These are phyloP conservation scores for Suhomyces yuchorum DNA, from an alignment of 1,139 yeast genomes.

Conservation along the genomic window DNA sequence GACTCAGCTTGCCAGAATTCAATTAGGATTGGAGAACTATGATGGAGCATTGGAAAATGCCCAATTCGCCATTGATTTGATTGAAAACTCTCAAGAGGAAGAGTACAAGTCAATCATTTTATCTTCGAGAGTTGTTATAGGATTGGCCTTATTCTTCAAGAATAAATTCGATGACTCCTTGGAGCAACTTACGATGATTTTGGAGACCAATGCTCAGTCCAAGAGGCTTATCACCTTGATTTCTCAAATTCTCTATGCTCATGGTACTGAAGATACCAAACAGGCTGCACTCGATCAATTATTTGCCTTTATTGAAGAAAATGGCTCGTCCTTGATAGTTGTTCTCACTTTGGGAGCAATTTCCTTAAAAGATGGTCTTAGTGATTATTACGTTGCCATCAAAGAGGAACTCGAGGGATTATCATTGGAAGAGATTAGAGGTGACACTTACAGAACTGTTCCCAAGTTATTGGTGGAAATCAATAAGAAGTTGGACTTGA, in stretches of 20 bases:
- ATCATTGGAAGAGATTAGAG: conserved; percentile 47
- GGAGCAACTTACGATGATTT: conserved; percentile 62
- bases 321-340: conserved; percentile 66
- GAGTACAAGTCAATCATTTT: conserved; percentile 30
- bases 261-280: conserved; percentile 69
- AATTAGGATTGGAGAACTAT: conserved; percentile 60
- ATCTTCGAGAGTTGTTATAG: conserved; percentile 69
- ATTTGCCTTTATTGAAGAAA: conserved; percentile 58
- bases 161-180: conserved; percentile 66
- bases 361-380: conserved; percentile 62
- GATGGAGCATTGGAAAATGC: conserved; percentile 64
- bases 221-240: conserved; percentile 68
- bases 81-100: conserved; percentile 27
- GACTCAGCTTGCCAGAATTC: conserved; percentile 69
- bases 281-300: conserved; percentile 80
- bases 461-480: conserved; percentile 64
- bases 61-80: conserved; percentile 54
- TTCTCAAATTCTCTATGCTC: conserved; percentile 78
- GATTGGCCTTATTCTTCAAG: conserved; percentile 66
- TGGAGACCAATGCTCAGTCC: conserved; percentile 48
- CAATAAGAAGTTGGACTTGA: conserved; percentile 31
- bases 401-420: conserved; percentile 64
- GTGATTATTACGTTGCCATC: conserved; percentile 63
- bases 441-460: conserved; percentile 55
- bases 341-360: conserved; percentile 81